A percentile compares a stretch with the other conserved stretches of the same genome.
These are phyloP conservation scores for Debaryomyces fabryi DNA, from an alignment of 1,139 yeast genomes.

Conservation along the genomic window DNA sequence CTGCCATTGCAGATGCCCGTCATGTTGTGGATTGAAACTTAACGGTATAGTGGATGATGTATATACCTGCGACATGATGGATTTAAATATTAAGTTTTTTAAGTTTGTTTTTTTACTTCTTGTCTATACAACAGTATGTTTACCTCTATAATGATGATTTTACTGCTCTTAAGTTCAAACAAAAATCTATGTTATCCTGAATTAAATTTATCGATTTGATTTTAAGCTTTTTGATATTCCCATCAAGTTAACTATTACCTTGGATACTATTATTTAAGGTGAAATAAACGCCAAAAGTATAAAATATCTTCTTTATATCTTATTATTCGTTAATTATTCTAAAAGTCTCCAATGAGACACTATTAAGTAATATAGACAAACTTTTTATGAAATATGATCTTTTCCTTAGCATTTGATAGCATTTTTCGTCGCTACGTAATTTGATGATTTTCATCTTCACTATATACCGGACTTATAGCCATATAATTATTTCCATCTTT, in stretches of 20 bases:
- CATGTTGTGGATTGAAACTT: slow-evolving; percentile 34
- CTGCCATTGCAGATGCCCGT: slow-evolving; percentile 11
- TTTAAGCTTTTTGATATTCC: neutral
- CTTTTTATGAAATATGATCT: neutral
- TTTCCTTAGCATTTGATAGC: neutral
- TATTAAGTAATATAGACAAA: neutral
- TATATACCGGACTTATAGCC: slow-evolving; percentile 3
- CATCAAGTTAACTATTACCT: neutral
- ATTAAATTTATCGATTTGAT: neutral
- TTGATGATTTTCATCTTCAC: neutral
- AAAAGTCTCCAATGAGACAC: slow-evolving; percentile 4
- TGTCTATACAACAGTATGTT: neutral
- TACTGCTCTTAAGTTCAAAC: neutral
- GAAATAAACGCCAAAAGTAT: neutral
- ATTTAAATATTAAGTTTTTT: neutral
- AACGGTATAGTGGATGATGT: slow-evolving; percentile 51
- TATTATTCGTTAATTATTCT: neutral
- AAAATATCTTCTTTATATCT: neutral
- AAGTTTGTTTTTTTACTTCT: neutral
- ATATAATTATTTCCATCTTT: neutral
- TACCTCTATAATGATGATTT: neutral
- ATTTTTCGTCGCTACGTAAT: slow-evolving; percentile 6
- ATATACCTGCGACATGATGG: slow-evolving; percentile 33
- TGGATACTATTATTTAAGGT: neutral
- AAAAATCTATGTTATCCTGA: slow-evolving; percentile 3